Evolutionary conservation across 805 yeast genomes (phyloP).

Genomic region (Scheffersomyces lignosus): DNA sequence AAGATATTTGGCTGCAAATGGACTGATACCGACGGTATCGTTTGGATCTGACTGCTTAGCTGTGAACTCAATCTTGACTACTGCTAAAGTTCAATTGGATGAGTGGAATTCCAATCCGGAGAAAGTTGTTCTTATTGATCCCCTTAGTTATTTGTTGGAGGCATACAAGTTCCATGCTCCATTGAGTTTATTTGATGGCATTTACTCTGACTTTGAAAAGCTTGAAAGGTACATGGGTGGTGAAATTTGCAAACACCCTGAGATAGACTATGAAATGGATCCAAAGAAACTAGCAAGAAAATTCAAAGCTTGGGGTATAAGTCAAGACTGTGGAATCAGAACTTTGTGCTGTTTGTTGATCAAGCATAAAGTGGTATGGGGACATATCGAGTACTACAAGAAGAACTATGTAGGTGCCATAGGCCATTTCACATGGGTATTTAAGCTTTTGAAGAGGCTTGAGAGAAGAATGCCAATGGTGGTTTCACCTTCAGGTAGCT

Average conservation of each 20-base stretch:
- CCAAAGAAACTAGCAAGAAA: conserved; percentile 9
- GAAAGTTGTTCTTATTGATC: neutral
- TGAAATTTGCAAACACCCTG: conserved; percentile 13
- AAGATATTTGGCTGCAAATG: conserved; percentile 11
- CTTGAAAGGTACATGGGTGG: conserved; percentile 7
- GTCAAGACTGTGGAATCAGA: neutral
- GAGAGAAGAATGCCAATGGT: neutral
- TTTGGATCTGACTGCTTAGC: neutral
- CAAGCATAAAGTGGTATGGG: conserved; percentile 18
- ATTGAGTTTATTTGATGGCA: conserved; percentile 10
- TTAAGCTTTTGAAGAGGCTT: conserved; percentile 11
- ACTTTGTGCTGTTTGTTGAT: conserved; percentile 8
- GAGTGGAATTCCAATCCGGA: neutral
- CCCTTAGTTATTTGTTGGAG: conserved; percentile 8
- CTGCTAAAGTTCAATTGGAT: neutral
- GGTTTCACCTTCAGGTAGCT: neutral
- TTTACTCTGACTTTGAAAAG: conserved; percentile 4
- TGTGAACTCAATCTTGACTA: neutral
- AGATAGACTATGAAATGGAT: conserved; percentile 13
- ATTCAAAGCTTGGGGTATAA: conserved; percentile 7
- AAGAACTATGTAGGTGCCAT: conserved; percentile 16
- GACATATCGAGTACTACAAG: conserved; percentile 13
- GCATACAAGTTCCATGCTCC: conserved; percentile 15
- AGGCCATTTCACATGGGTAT: conserved; percentile 17
- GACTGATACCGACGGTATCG: conserved; percentile 1